Conservation (phyloP, 176 grass and related monocot species). For the Ananas comosus region DNA sequence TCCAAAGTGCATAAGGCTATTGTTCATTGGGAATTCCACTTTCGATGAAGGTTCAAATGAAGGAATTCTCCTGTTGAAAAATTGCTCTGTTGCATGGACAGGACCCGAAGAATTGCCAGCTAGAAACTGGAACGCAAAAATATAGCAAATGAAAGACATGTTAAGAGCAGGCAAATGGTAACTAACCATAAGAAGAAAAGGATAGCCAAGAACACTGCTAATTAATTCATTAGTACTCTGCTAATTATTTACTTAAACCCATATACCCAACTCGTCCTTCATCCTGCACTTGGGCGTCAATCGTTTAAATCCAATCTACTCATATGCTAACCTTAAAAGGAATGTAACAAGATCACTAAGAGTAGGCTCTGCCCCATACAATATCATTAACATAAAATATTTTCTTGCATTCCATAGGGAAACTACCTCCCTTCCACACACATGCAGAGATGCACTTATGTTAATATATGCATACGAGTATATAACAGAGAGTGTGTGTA, state of each 20-base stretch:
- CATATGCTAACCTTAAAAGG: too few species aligned
- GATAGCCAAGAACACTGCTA: not conserved
- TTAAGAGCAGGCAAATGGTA: not conserved
- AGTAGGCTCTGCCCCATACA: not conserved
- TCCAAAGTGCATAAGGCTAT: conserved; percentile 18
- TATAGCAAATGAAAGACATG: not conserved
- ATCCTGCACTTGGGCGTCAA: too few species aligned
- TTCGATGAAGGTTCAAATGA: conserved; percentile 19
- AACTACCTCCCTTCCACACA: not conserved
- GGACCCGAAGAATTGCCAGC: conserved; percentile 8
- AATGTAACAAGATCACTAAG: not conserved
- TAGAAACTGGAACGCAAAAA: not conserved
- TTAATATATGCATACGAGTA: too few species aligned
- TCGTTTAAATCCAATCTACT: too few species aligned
- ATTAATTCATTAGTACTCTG: not conserved
- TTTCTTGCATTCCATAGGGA: not conserved
- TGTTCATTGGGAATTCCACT: conserved; percentile 21
- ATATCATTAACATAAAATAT: not conserved
- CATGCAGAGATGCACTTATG: too few species aligned
- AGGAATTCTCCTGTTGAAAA: conserved; percentile 25
- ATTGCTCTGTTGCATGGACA: conserved; percentile 18
- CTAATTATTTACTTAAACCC: not conserved
- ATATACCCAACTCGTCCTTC: too few species aligned
- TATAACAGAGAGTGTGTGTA: too few species aligned
- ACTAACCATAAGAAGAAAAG: not conserved